phyloP scores from a whole-genome alignment of 2,329 filamentous ascomycete species.

The Hypoxylon sp. region DNA sequence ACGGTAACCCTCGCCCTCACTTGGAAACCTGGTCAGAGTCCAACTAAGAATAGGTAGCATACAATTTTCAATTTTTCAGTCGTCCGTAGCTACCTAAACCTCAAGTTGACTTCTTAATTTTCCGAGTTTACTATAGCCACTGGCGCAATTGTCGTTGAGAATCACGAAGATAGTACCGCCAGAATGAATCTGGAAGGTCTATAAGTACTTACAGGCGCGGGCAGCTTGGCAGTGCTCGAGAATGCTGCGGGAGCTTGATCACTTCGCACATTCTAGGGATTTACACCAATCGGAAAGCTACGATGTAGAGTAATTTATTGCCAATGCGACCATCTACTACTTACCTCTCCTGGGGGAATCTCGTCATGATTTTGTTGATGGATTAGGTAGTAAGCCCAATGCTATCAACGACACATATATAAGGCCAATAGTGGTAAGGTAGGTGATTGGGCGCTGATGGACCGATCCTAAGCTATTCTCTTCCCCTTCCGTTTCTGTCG shows the following conservation, averaged over 20 bases:
- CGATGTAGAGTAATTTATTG: background rate
- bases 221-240: conserved; percentile 27
- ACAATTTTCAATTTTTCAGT: too few species aligned
- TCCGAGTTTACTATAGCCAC: background rate
- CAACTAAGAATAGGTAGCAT: too few species aligned
- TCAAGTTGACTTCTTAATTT: background rate
- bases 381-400: background rate
- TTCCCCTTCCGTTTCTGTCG: background rate
- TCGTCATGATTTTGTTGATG: conserved; percentile 4
- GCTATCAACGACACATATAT: conserved; percentile 12
- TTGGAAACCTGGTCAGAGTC: too few species aligned
- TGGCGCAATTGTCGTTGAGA: conserved; percentile 27
- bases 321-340: conserved; percentile 3
- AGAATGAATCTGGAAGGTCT: conserved; percentile 35
- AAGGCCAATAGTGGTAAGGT: background rate
- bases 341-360: conserved; percentile 7
- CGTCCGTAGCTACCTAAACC: too few species aligned
- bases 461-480: background rate
- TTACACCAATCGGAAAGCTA: conserved; percentile 1
- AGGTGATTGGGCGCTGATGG: background rate
- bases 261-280: conserved; percentile 1
- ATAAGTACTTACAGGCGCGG: conserved; percentile 1
- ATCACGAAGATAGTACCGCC: conserved; percentile 27
- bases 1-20: too few species aligned
- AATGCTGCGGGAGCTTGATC: conserved; percentile 1